phyloP scores from a whole-genome alignment of 2,329 filamentous ascomycete genomes.

The Aurifilum marmelostoma region DNA sequence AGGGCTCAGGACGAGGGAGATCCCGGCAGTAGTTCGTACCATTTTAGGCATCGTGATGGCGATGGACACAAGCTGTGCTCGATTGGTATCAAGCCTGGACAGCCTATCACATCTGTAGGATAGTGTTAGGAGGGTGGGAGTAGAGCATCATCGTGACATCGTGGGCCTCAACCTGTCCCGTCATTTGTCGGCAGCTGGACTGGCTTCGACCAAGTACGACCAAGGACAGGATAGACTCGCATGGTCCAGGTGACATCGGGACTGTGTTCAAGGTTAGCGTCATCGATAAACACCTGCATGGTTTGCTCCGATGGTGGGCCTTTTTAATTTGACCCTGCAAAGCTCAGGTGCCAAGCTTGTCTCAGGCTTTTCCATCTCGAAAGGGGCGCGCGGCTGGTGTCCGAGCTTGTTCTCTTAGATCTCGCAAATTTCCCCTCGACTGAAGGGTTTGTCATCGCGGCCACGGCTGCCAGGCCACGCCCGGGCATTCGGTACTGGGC shows the following conservation, averaged over 20 bases:
- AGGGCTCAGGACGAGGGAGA: neutral
- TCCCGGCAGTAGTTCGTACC: neutral
- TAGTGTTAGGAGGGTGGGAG: neutral
- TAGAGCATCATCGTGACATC: constrained; percentile 11
- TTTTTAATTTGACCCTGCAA: constrained; percentile 6
- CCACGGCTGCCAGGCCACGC: neutral
- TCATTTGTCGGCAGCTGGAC: constrained; percentile 1
- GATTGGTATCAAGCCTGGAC: neutral
- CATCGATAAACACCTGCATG: constrained; percentile 7
- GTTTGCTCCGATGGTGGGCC: constrained; percentile 12
- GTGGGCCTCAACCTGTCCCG: neutral
- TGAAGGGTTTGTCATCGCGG: no score
- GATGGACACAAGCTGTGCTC: neutral
- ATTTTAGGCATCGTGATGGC: constrained; percentile 1
- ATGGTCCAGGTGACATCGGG: constrained; percentile 1
- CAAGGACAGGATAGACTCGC: neutral
- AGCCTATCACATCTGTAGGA: constrained; percentile 2
- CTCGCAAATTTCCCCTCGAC: neutral
- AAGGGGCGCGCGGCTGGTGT: neutral
- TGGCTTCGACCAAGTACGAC: neutral
- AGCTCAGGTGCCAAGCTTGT: constrained; percentile 5
- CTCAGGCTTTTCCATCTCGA: neutral
- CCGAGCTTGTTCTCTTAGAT: neutral
- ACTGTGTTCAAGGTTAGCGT: constrained; percentile 1
- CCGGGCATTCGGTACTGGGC: neutral